Conservation (phyloP, 805 yeast species). For the Yamadazyma scolyti region DNA sequence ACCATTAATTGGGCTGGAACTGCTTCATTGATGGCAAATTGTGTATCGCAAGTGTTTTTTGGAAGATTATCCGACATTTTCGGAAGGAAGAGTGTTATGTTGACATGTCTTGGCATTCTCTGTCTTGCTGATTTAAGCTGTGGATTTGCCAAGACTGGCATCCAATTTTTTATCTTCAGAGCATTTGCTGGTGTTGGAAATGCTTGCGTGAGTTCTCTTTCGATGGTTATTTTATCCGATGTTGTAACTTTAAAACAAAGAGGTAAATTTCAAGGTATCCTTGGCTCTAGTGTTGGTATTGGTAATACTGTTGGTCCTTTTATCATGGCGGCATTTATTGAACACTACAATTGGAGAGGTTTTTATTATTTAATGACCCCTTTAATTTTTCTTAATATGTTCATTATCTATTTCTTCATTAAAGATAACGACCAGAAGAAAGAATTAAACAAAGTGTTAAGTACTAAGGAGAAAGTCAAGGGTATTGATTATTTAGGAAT, state of each 20-base stretch:
- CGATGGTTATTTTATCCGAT: slow-evolving; percentile 54
- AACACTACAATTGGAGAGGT: slow-evolving; percentile 48
- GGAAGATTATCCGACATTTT: slow-evolving; percentile 57
- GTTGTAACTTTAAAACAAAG: slow-evolving; percentile 50
- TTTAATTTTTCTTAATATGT: slow-evolving; percentile 26
- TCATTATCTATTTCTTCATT: slow-evolving; percentile 29
- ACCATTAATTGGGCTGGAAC: slow-evolving; percentile 62
- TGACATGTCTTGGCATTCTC: slow-evolving; percentile 36
- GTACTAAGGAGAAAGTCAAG: slow-evolving; percentile 34
- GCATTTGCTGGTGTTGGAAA: slow-evolving; percentile 55
- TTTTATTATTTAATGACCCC: slow-evolving; percentile 50
- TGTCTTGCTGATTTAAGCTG: slow-evolving; percentile 46
- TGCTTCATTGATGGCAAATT: slow-evolving; percentile 46
- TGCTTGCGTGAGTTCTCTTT: slow-evolving; percentile 49
- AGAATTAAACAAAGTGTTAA: slow-evolving; percentile 21
- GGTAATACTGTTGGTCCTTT: slow-evolving; percentile 58
- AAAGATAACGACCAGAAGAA: slow-evolving; percentile 30
- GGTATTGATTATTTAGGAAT: slow-evolving; percentile 55
- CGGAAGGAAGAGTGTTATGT: slow-evolving; percentile 45
- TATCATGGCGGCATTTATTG: slow-evolving; percentile 48
- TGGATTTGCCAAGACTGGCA: slow-evolving; percentile 47
- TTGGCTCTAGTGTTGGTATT: slow-evolving; percentile 48
- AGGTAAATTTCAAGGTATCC: slow-evolving; percentile 55
- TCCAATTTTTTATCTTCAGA: slow-evolving; percentile 48
- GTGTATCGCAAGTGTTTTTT: slow-evolving; percentile 49